Percentiles rank a stretch among this genome's conserved stretches.
These are phyloP conservation scores for Blastobotrys muscicola DNA, from an alignment of 805 yeast species.

Conservation along the genomic window DNA sequence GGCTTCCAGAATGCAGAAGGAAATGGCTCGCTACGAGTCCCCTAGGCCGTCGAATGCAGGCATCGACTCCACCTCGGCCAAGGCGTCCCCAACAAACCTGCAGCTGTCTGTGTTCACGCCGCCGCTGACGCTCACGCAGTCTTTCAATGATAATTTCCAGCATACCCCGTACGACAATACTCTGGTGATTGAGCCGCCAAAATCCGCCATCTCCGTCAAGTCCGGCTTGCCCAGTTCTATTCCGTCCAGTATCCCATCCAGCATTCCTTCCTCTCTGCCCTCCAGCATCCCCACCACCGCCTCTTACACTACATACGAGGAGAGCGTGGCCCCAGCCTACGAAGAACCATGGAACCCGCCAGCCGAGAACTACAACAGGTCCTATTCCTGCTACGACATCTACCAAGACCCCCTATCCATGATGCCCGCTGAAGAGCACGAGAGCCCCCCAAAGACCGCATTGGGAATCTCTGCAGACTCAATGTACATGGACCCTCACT, in stretches of 20 bases:
- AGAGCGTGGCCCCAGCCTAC: not conserved
- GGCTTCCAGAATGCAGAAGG: slow-evolving; percentile 10
- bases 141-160: slow-evolving; percentile 1
- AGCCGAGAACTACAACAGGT: no score
- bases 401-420: not conserved
- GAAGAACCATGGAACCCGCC: not conserved
- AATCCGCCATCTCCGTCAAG: not conserved
- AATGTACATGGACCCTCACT: not conserved
- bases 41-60: not conserved
- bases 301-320: not conserved
- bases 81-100: slow-evolving; percentile 2
- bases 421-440: not conserved
- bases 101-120: not conserved
- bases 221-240: not conserved
- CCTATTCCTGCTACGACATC: not conserved
- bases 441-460: not conserved
- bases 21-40: not conserved
- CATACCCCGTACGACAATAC: slow-evolving; percentile 4
- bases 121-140: not conserved
- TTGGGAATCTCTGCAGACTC: not conserved
- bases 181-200: slow-evolving; percentile 1
- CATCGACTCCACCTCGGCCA: not conserved
- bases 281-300: not conserved
- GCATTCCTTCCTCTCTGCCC: not conserved
- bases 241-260: not conserved